Base-by-base conservation (phyloP, 305 asterid species). In the Fraxinus velutina region DNA sequence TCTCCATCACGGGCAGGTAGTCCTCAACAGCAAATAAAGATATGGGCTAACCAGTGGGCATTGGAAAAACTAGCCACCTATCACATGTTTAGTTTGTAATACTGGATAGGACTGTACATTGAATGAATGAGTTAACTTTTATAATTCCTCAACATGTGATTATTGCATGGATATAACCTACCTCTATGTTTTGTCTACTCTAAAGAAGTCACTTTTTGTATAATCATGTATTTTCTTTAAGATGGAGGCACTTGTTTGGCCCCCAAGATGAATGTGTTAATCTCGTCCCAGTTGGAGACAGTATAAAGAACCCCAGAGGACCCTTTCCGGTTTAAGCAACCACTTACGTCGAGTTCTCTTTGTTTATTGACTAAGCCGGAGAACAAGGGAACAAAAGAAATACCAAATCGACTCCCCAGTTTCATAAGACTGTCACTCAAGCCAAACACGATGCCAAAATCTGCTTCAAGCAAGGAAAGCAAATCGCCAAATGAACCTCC, bases 401-500 rank as follows among this genome's bases (percentile, higher is more conserved):
- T 42, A 29, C 96, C 96, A 73, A 88, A 92, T 73, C 82, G 89
- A n/a, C 82, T 86, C 3, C 86, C 96, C 0, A 92, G 86, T 71
- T 62, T 90, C 78, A 42, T 64, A 36, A 92, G 86, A 84, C 90
- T 85, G 74, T 81, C 81, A 60, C 90, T 87, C 82, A 70, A 77
- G 85, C 90, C 94, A 77, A 92, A 86, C 42, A 89, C 96, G 10
- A 92, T 90, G 64, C 96, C 96, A 39, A 92, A 64, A 79, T 90
- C 96, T 37, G 96, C 96, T 86, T 88, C 86, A 75, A 92, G 88
- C 75, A 92, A 81, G 80, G 91, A 90, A 30, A 92, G 88, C 84
- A 92, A 80, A 86, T 92, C 96, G 50, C 96, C 92, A 33, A 90
- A 89, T 2, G 96, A 88, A 79, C 93, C 96, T 82, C 96, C 96